A percentile compares a stretch with the other conserved stretches of the same genome.
These are phyloP conservation scores for Phoma sp. DNA, from an alignment of 2,329 filamentous ascomycete species.

Conservation along the genomic window DNA sequence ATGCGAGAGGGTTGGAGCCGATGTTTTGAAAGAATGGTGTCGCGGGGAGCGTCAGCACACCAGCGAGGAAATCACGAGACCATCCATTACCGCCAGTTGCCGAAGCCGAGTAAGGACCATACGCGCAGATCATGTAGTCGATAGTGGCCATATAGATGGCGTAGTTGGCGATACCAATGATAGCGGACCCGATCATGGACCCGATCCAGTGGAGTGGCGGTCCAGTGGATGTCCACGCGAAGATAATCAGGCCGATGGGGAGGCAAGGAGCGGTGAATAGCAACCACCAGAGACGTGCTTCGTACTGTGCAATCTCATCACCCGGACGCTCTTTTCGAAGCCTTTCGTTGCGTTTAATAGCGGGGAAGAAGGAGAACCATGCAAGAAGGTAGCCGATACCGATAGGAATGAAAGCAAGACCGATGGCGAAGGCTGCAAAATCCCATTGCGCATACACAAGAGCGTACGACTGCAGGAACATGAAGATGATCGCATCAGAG, in stretches of 20 bases:
- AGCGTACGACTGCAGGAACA: slow-evolving; percentile 75
- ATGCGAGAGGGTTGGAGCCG: slow-evolving; percentile 55
- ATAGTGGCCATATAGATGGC: slow-evolving; percentile 80
- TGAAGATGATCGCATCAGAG: slow-evolving; percentile 80
- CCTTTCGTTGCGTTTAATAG: slow-evolving; percentile 51
- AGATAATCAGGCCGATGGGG: slow-evolving; percentile 74
- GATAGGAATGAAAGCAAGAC: slow-evolving; percentile 67
- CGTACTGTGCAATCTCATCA: slow-evolving; percentile 44
- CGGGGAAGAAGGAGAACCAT: slow-evolving; percentile 67
- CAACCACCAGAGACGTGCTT: slow-evolving; percentile 70
- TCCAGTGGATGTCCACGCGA: slow-evolving; percentile 73
- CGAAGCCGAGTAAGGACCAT: slow-evolving; percentile 77
- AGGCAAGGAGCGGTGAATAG: slow-evolving; percentile 68
- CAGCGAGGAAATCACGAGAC: slow-evolving; percentile 76
- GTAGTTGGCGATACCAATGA: slow-evolving; percentile 77
- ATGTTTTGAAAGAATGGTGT: slow-evolving; percentile 63
- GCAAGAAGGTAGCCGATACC: slow-evolving; percentile 70
- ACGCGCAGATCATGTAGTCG: slow-evolving; percentile 80
- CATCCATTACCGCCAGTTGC: slow-evolving; percentile 82
- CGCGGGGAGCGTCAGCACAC: slow-evolving; percentile 73
- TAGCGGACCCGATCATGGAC: slow-evolving; percentile 68
- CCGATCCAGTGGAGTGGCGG: slow-evolving; percentile 73
- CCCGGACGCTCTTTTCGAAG: slow-evolving; percentile 38
- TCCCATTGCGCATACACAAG: slow-evolving; percentile 74
- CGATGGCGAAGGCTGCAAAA: slow-evolving; percentile 65